phyloP scores from a whole-genome alignment of 2,329 filamentous ascomycete genomes.

The Penicillium sclerotiorum region DNA sequence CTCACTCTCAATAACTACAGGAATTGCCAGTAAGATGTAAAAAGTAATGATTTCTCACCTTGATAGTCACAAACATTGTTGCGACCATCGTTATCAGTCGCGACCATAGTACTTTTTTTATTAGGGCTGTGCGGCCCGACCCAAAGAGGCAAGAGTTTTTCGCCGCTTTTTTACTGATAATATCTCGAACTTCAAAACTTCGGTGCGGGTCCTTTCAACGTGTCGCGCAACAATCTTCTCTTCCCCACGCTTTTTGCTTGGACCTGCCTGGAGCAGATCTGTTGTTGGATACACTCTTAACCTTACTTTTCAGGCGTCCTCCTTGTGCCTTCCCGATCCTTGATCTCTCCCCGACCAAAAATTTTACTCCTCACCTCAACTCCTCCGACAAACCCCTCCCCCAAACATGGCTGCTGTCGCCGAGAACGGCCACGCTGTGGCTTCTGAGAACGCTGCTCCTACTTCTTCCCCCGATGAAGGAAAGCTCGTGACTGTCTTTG shows the following conservation, averaged over 20 bases:
- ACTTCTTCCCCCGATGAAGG: constrained; percentile 57
- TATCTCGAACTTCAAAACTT: constrained; percentile 35
- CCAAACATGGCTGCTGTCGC: constrained; percentile 41
- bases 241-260: constrained; percentile 19
- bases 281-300: neutral
- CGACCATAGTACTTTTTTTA: neutral
- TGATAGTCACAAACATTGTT: too few relatives aligned
- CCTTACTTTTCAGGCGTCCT: too few relatives aligned
- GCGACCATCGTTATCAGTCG: too few relatives aligned
- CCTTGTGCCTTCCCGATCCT: constrained; percentile 4
- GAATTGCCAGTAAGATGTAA: too few relatives aligned
- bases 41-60: too few relatives aligned
- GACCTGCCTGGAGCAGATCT: constrained; percentile 45
- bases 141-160: constrained; percentile 25
- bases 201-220: constrained; percentile 22
- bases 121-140: constrained; percentile 25
- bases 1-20: too few relatives aligned
- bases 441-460: constrained; percentile 59
- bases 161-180: constrained; percentile 20
- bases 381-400: constrained; percentile 1
- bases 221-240: constrained; percentile 12
- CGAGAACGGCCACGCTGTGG: constrained; percentile 40
- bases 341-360: constrained; percentile 15
- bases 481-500: constrained; percentile 89
- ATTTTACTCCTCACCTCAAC: constrained; percentile 11